phyloP scores from a whole-genome alignment of 1,284 basidiomycete species.

The Leccinum pseudoinsigne region DNA sequence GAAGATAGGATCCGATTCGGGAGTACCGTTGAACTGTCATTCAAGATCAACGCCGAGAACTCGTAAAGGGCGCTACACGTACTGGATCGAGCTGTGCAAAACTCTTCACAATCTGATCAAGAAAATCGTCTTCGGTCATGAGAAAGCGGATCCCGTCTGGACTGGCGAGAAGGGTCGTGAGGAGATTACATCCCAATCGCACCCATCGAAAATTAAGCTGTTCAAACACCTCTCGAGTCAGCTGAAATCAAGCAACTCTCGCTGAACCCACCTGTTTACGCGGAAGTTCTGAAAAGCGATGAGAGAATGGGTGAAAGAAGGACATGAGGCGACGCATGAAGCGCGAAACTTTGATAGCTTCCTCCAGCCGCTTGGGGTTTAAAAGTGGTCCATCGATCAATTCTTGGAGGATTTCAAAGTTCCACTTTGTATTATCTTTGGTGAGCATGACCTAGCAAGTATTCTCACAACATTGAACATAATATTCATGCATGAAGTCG shows the following conservation, averaged over 20 bases:
- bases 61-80: conserved; percentile 28
- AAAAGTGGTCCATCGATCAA: conserved; percentile 91
- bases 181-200: conserved; percentile 77
- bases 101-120: conserved; percentile 84
- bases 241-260: not conserved
- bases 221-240: not conserved
- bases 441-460: conserved; percentile 73
- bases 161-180: conserved; percentile 83
- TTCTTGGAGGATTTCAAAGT: conserved; percentile 85
- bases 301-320: conserved; percentile 91
- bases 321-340: conserved; percentile 87
- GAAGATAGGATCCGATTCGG: conserved; percentile 80
- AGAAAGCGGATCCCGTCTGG: conserved; percentile 86
- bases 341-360: conserved; percentile 89
- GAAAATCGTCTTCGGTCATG: conserved; percentile 79
- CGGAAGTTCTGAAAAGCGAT: conserved; percentile 82
- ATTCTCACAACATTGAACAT: conserved; percentile 9
- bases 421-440: conserved; percentile 94
- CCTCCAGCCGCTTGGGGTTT: conserved; percentile 93
- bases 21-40: conserved; percentile 61
- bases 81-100: conserved; percentile 94
- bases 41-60: conserved; percentile 6
- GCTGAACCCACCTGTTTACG: conserved; percentile 58
- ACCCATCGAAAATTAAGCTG: conserved; percentile 84
- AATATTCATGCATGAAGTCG: conserved; percentile 8